Base-by-base conservation (phyloP, 495 filamentous ascomycete genomes). In the Friedmanniomyces simplex region DNA sequence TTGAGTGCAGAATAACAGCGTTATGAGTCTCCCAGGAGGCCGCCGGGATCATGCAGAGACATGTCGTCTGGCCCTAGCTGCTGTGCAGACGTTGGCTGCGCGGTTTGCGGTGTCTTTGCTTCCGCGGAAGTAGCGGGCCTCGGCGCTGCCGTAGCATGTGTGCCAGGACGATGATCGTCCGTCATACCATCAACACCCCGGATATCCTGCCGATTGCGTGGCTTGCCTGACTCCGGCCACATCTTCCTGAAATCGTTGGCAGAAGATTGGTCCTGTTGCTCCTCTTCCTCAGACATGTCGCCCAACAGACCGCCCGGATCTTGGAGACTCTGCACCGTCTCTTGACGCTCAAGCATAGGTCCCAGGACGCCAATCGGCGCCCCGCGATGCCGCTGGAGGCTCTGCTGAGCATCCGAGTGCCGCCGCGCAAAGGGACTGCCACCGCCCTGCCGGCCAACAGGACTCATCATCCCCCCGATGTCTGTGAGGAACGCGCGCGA, bases 401-500 rank as follows among this genome's bases (percentile, higher is more conserved):
- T 58, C 36, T 64, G 53, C 25, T 54, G 55, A 13, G 60, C 54
- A 49, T 67, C 62, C 0, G 57, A 61, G 34, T 55, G 60, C 26
- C 60, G 11, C 28, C 47, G 24, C 4, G 34, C 13, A 34, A 50
- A 57, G 36, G 21, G 16, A 24, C 37, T 52, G 34, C 34, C 16
- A 18, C 32, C 32, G 14, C 49, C 50, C 11, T 32, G 53, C 37
- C 47, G 57, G 3, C 47, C 6, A 7, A 39, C 36, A 10, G 66
- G 50, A 6, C 50, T 42, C 3, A 65, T 20, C 3, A 67, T 48
- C 6, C 60, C 67, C 10, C 67, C 67, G 1, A 67, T 32, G 48
- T 67, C 67, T 20, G 58, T 45, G 11, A 66, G 52, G 6, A 68
- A 58, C 14, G 55, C 54, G 12, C 60, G 59, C 14, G 66, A 68